Base-by-base conservation (phyloP, 139 green algal species). In the Chlorella sp. region DNA sequence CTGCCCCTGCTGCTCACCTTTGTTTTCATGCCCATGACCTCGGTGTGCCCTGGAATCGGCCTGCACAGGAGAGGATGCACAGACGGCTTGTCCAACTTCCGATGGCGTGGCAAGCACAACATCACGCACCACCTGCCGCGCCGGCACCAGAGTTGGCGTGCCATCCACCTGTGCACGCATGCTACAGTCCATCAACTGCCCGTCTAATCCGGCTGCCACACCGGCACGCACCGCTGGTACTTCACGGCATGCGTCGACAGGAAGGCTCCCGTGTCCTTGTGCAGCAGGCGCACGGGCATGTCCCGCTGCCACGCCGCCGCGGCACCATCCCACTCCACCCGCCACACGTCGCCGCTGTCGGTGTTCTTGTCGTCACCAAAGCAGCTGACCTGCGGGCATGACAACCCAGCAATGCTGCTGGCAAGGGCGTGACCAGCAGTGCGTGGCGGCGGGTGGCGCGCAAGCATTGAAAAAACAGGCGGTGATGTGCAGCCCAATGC, bases 331-430 rank as follows among this genome's bases (percentile, higher is more conserved):
- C 70, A 84, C 57, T 89, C 69, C 71, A 89, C 80, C 39, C 34
- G 17, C 86, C 86, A 89, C 21, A 82, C 21, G 30, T 89, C 86
- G 6, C 86, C 86, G 18, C 71, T 81, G 79, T 89, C 86, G 36
- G 26, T 79, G 23, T 83, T 60, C 32, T 57, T 20, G 51, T 87
- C 80, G 26, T 74, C 81, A 51, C 86, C 86, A 81, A 87, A 89
- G 60, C 69, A 82, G 60, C 71, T 85, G n/a, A 89, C 62, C 80
- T 85, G 80, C 65, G 51, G 5, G 28, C 51, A 15, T 60, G 51
- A 15, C 3, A 15, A 67, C 23, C 71, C 25, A 56, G 41, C 1
- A 17, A 21, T 2, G 28, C 51, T 3, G 12, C 12, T 60, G 13
- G 21, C 13, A 21, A 3, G 44, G 7, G 51, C 44, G 51, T 60